Conservation (phyloP, 805 yeast genomes). For the Sugiyamaella floridensis region DNA sequence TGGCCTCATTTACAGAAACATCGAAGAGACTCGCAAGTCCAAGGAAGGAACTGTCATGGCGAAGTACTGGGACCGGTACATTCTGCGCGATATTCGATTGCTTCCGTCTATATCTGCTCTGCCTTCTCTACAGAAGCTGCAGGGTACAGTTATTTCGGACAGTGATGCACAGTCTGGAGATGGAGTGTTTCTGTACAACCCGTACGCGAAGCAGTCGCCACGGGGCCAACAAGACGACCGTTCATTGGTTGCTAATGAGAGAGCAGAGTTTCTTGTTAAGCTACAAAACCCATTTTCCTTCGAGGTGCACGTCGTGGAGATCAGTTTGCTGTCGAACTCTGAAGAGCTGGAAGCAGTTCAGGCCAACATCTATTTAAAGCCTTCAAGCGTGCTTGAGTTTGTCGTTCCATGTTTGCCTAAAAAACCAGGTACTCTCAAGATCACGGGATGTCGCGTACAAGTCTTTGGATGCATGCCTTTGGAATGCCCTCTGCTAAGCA, state of each 20-base stretch:
- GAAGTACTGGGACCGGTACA: constrained; percentile 65
- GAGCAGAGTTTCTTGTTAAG: constrained; percentile 47
- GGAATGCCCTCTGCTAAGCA: constrained; percentile 26
- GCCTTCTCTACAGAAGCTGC: neutral
- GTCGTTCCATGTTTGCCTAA: constrained; percentile 29
- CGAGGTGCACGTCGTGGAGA: constrained; percentile 50
- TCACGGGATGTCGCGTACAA: constrained; percentile 46
- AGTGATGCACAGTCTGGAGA: constrained; percentile 6
- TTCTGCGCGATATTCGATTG: constrained; percentile 45
- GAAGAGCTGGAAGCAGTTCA: constrained; percentile 20
- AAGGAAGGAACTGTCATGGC: constrained; percentile 14
- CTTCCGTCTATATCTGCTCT: constrained; percentile 11
- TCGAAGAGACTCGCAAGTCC: constrained; percentile 12
- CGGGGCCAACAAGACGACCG: constrained; percentile 8
- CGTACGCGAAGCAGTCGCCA: constrained; percentile 30
- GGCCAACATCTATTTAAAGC: constrained; percentile 25
- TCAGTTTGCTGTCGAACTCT: constrained; percentile 21
- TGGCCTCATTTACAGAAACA: constrained; percentile 28
- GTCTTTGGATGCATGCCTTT: constrained; percentile 46
- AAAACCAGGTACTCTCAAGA: constrained; percentile 41
- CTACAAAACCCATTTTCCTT: constrained; percentile 78
- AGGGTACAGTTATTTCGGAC: neutral
- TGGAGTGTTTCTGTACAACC: constrained; percentile 52
- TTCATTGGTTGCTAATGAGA: constrained; percentile 54
- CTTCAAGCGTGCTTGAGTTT: constrained; percentile 21